Evolutionary conservation across 2,329 filamentous ascomycete genomes (phyloP).

Genomic region (Aureobasidium sp.): DNA sequence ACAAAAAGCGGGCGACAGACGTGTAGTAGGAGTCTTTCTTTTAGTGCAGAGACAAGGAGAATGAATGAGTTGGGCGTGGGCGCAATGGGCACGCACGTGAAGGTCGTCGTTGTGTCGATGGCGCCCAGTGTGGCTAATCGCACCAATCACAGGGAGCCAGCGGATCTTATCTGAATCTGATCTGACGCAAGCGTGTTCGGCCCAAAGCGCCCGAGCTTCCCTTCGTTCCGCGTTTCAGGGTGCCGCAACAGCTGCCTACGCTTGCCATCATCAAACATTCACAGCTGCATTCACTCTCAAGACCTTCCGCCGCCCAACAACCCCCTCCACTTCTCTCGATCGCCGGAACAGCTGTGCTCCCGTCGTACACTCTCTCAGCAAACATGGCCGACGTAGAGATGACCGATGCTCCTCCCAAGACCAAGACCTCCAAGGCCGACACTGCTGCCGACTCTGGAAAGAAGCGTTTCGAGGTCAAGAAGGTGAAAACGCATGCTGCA

Average conservation of each 20-base stretch:
- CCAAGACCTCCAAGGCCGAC: constrained; percentile 45
- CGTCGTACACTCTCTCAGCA: constrained; percentile 19
- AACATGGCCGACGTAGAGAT: constrained; percentile 94
- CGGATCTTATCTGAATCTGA: constrained; percentile 5
- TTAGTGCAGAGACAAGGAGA: not conserved
- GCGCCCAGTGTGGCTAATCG: constrained; percentile 1
- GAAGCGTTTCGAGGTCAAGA: constrained; percentile 98
- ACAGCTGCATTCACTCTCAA: not conserved
- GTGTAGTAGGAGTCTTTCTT: not conserved
- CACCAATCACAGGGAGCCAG: not conserved
- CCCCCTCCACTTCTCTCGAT: constrained; percentile 20
- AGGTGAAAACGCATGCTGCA: constrained; percentile 52
- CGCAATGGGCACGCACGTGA: not conserved
- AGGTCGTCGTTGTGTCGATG: constrained; percentile 3
- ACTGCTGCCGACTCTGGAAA: constrained; percentile 60
- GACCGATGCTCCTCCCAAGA: constrained; percentile 66
- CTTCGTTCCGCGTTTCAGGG: not conserved
- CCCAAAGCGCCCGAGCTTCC: not conserved
- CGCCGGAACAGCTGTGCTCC: constrained; percentile 14
- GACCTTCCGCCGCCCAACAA: not conserved
- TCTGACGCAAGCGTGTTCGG: not conserved
- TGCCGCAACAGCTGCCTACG: constrained; percentile 1
- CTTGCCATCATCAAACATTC: constrained; percentile 2
- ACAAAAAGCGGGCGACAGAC: not conserved
- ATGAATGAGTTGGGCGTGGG: not conserved